Conservation (phyloP, 2,329 filamentous ascomycete genomes). For the Aspergillus quadrilineatus region DNA sequence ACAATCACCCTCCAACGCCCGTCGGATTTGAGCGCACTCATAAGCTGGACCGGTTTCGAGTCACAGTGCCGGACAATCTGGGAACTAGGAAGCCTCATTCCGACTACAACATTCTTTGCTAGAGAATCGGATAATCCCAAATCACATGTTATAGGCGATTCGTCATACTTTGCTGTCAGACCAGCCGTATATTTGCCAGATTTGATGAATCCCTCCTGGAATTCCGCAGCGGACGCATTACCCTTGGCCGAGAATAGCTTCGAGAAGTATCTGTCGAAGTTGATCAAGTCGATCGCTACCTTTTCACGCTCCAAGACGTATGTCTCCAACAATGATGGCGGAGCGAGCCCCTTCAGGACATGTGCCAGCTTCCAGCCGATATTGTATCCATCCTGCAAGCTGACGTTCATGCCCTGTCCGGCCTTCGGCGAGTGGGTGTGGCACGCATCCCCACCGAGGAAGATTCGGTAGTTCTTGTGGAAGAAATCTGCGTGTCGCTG, state of each 20-base stretch:
- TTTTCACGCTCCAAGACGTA: slow-evolving; percentile 55
- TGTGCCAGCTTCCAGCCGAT: slow-evolving; percentile 61
- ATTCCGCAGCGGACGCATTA: slow-evolving; percentile 49
- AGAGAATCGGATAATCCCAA: slow-evolving; percentile 34
- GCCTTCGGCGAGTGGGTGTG: slow-evolving; percentile 70
- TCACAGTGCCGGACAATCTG: slow-evolving; percentile 62
- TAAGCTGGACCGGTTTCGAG: slow-evolving; percentile 56
- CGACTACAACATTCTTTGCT: slow-evolving; percentile 42
- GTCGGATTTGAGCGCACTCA: slow-evolving; percentile 52
- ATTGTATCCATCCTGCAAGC: slow-evolving; percentile 61
- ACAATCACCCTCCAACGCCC: slow-evolving; percentile 54
- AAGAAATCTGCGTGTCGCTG: slow-evolving; percentile 71
- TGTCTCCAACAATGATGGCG: slow-evolving; percentile 49
- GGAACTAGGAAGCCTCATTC: slow-evolving; percentile 54
- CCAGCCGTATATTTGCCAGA: slow-evolving; percentile 62
- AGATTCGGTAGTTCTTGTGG: slow-evolving; percentile 63
- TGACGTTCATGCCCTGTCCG: slow-evolving; percentile 59
- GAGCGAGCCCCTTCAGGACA: slow-evolving; percentile 48
- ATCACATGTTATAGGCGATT: slow-evolving; percentile 48
- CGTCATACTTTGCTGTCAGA: slow-evolving; percentile 55
- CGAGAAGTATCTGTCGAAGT: slow-evolving; percentile 58
- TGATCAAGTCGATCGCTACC: slow-evolving; percentile 58
- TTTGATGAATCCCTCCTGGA: slow-evolving; percentile 58
- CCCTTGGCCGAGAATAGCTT: slow-evolving; percentile 52
- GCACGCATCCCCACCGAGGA: slow-evolving; percentile 69